Conservation (phyloP, 202 grass and related monocot genomes). For the Saccharum hybrid region DNA sequence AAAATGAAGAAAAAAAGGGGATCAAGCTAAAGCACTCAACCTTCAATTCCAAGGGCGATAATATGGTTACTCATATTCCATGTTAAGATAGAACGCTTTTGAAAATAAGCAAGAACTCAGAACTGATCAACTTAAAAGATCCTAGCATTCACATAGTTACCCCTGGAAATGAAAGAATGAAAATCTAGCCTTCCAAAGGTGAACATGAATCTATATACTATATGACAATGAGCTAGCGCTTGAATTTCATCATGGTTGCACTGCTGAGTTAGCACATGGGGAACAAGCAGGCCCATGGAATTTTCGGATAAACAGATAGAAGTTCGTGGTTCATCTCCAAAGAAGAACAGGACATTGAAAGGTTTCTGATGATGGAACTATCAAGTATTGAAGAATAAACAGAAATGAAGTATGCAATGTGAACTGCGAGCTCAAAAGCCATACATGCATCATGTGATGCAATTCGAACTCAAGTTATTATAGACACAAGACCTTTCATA, state of each 20-base stretch:
- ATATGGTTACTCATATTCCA: neutral
- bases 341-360: neutral
- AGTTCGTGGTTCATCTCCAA: neutral
- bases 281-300: neutral
- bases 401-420: slow-evolving; percentile 13
- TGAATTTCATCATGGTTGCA: neutral
- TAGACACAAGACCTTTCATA: slow-evolving; percentile 6
- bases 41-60: neutral
- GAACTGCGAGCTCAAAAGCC: slow-evolving; percentile 22
- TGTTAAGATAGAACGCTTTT: neutral
- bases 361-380: neutral
- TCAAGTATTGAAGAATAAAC: neutral
- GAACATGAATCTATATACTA: neutral
- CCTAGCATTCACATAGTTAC: neutral
- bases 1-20: neutral
- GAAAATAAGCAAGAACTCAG: neutral
- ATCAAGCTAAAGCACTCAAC: slow-evolving; percentile 12
- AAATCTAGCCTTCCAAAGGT: slow-evolving; percentile 12
- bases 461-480: slow-evolving; percentile 23
- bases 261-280: neutral
- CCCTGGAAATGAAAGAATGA: neutral
- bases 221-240: neutral
- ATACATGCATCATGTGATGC: slow-evolving; percentile 29
- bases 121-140: slow-evolving; percentile 5
- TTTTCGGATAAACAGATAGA: neutral